phyloP scores from a whole-genome alignment of 2,329 filamentous ascomycete genomes.

The Colletotrichum sp. region DNA sequence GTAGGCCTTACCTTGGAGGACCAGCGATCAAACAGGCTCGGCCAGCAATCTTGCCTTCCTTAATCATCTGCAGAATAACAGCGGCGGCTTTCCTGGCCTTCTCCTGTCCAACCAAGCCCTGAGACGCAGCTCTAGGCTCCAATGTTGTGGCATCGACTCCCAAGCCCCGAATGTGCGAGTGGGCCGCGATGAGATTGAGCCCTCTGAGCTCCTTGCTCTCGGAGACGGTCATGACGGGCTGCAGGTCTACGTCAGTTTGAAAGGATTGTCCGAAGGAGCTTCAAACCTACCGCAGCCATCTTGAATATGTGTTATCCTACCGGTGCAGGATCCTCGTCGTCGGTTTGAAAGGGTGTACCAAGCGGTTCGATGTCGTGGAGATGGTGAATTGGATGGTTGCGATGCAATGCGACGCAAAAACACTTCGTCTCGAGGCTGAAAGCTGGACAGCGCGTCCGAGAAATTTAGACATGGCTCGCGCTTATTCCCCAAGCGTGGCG shows the following conservation, averaged over 20 bases:
- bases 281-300: slow-evolving; percentile 56
- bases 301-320: slow-evolving; percentile 28
- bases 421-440: slow-evolving; percentile 1
- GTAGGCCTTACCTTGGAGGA: slow-evolving; percentile 72
- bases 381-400: neutral
- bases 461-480: slow-evolving; percentile 14
- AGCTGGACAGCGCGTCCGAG: slow-evolving; percentile 10
- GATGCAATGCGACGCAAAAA: slow-evolving; percentile 7
- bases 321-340: neutral
- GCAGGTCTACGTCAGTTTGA: neutral
- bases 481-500: slow-evolving; percentile 6
- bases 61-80: slow-evolving; percentile 97
- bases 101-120: slow-evolving; percentile 94
- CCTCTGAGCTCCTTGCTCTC: slow-evolving; percentile 96
- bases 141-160: slow-evolving; percentile 92
- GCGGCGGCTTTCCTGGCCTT: slow-evolving; percentile 97
- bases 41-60: slow-evolving; percentile 97
- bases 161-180: slow-evolving; percentile 96
- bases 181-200: slow-evolving; percentile 95
- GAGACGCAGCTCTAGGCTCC: slow-evolving; percentile 82
- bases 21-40: slow-evolving; percentile 94
- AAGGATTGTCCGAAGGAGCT: neutral
- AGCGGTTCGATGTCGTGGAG: neutral
- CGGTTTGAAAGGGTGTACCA: neutral
- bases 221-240: slow-evolving; percentile 79